phyloP scores from a whole-genome alignment of 768 basidiomycete genomes.

The Suillus clintonianus region DNA sequence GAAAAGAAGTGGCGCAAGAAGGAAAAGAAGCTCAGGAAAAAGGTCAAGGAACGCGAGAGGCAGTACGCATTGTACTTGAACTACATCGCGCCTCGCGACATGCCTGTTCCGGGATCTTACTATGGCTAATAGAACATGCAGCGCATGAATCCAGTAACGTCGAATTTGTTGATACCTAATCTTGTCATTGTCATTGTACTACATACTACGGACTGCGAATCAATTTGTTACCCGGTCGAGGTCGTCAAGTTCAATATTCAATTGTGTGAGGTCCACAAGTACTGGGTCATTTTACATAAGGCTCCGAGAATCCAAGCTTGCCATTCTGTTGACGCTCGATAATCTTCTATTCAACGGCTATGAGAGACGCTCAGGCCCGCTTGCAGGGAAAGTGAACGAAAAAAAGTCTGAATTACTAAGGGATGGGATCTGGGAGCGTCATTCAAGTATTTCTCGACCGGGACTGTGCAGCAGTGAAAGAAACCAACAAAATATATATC shows the following conservation, averaged over 20 bases:
- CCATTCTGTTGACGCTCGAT: constrained; percentile 20
- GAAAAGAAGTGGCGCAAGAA: constrained; percentile 63
- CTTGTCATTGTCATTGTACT: not conserved
- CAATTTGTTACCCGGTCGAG: not conserved
- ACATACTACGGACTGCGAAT: not conserved
- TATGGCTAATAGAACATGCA: constrained; percentile 18
- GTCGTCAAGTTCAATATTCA: not conserved
- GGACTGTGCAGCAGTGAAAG: not conserved
- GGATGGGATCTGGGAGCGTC: no score
- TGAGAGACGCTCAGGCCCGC: constrained; percentile 69
- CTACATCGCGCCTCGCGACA: constrained; percentile 43
- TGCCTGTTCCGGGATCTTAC: constrained; percentile 28
- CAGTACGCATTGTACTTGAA: constrained; percentile 65
- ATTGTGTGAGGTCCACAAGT: not conserved
- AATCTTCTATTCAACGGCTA: constrained; percentile 75
- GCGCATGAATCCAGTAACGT: not conserved
- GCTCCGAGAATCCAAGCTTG: not conserved
- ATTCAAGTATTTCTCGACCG: not conserved
- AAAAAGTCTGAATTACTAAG: no score
- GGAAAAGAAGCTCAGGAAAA: constrained; percentile 64
- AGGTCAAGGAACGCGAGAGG: constrained; percentile 60
- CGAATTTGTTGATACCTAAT: constrained; percentile 4
- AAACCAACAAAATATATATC: constrained; percentile 12
- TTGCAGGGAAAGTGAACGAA: constrained; percentile 55
- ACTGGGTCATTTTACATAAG: not conserved